Evolutionary conservation across 2,329 filamentous ascomycete genomes (phyloP), one percentile per base, ranked within the genome.

Genomic region (Neocatenulostroma microsporum): DNA sequence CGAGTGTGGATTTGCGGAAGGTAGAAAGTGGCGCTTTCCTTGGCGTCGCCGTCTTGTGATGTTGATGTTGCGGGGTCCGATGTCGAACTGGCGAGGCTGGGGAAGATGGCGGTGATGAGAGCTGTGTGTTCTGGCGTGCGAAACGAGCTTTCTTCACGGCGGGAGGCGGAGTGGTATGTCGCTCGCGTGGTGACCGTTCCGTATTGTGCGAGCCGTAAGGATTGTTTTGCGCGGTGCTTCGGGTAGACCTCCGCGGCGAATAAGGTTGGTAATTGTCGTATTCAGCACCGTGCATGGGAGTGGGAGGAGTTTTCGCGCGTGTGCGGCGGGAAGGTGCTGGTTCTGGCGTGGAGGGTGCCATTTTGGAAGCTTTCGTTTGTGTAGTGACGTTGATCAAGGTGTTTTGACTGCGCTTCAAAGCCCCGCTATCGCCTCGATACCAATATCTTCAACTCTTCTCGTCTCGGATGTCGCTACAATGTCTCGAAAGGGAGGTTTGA

Each of bases 221-320:
- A 69, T 70, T 53, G 49, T 41, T 39, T 40, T 68, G 62, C 41
- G 53, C 46, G 11, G 54, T 47, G 30, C 33, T 45, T 19, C 53
- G 40, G 23, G 40, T 54, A 4, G 50, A 55, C 12, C 53, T 47
- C 23, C 53, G 52, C 21, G 49, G 46, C 37, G 79, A 77, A 55
- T 78, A 87, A 29, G 82, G 82, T 53, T 84, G 74, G 69, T 80
- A 87, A 45, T 69, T 63, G 61, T 88, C 82, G 47, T 71, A 68
- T 51, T 70, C 77, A 24, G 62, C 39, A 31, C 82, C 82, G 54
- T 78, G 73, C 41, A 73, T 73, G 31, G 83, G 83, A 37, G 82
- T 78, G 26, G 74, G 73, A 42, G 83, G 83, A 32, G 80, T 84
- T 56, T 68, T 76, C 44, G 82, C 34, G 29, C 52, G 67, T 34